Percentiles rank a stretch among this genome's conserved stretches.
Conservation (phyloP, 202 grass and related monocot species). For the Carex sylvatica region DNA sequence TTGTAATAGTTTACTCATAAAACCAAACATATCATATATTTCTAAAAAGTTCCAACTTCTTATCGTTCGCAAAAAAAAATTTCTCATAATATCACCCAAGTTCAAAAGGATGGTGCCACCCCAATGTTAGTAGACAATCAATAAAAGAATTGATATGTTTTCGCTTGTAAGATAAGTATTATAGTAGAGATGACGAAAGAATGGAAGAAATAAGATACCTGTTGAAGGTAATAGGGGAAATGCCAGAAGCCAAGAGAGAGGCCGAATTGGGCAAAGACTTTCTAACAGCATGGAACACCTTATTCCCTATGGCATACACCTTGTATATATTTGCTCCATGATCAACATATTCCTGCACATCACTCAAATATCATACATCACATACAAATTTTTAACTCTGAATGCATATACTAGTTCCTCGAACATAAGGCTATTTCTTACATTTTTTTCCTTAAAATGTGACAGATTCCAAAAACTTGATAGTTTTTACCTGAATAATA, state of each 20-base stretch:
- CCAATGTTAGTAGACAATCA: not conserved
- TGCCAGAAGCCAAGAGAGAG: slow-evolving; percentile 47
- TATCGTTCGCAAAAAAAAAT: not conserved
- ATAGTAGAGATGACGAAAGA: not conserved
- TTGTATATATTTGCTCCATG: slow-evolving; percentile 89
- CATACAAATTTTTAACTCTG: not conserved
- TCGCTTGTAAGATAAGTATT: not conserved
- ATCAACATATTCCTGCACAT: slow-evolving; percentile 84
- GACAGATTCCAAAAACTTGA: not conserved
- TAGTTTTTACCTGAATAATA: slow-evolving; percentile 71
- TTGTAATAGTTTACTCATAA: not conserved
- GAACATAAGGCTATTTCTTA: not conserved
- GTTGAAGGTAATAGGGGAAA: slow-evolving; percentile 37
- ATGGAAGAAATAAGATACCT: slow-evolving; percentile 22
- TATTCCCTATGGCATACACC: slow-evolving; percentile 73
- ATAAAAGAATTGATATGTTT: not conserved
- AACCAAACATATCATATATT: not conserved
- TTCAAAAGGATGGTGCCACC: not conserved
- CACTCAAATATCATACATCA: slow-evolving; percentile 1
- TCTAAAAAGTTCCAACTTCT: not conserved
- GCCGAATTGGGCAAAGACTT: slow-evolving; percentile 93
- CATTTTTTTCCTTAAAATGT: not conserved
- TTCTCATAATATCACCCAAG: not conserved
- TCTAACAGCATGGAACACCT: slow-evolving; percentile 77
- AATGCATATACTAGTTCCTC: no score